These are phyloP conservation scores for Zalaria obscura DNA, from an alignment of 2,329 filamentous ascomycete species.

Conservation along the genomic window DNA sequence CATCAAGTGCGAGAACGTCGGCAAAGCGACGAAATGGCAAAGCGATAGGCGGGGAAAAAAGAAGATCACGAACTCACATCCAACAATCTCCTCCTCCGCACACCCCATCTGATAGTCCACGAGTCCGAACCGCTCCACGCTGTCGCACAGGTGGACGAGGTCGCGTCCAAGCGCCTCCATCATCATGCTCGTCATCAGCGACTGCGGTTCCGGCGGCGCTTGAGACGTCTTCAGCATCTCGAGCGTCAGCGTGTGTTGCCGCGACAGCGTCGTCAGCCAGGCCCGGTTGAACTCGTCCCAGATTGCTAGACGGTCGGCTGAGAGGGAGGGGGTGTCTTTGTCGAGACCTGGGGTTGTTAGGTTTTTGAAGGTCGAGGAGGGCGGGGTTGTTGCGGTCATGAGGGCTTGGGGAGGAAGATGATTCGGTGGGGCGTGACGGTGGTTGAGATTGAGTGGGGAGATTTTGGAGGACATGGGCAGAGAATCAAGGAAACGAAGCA, in stretches of 20 bases:
- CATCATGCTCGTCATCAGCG: constrained; percentile 51
- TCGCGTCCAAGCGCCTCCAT: constrained; percentile 73
- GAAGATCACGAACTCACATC: constrained; percentile 42
- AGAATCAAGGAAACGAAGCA: too few species aligned
- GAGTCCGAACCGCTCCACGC: constrained; percentile 77
- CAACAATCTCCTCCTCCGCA: constrained; percentile 84
- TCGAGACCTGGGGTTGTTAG: constrained; percentile 50
- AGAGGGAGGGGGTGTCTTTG: constrained; percentile 63
- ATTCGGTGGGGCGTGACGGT: too few species aligned
- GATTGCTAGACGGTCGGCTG: constrained; percentile 63
- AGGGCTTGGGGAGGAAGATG: too few species aligned
- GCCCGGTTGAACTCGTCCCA: constrained; percentile 94
- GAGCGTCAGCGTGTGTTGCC: constrained; percentile 61
- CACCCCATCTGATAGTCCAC: constrained; percentile 97
- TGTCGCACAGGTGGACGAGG: constrained; percentile 69
- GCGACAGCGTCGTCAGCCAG: constrained; percentile 73
- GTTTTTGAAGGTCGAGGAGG: too few species aligned
- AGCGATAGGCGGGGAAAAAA: too few species aligned
- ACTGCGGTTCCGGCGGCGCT: constrained; percentile 41
- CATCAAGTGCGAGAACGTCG: too few species aligned
- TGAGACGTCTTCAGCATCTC: constrained; percentile 44
- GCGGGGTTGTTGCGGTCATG: too few species aligned
- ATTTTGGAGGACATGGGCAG: too few species aligned
- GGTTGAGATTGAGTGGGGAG: too few species aligned
- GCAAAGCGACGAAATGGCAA: too few species aligned